Conservation (phyloP, 2,329 filamentous ascomycete species). For the Nothophoma quercina region DNA sequence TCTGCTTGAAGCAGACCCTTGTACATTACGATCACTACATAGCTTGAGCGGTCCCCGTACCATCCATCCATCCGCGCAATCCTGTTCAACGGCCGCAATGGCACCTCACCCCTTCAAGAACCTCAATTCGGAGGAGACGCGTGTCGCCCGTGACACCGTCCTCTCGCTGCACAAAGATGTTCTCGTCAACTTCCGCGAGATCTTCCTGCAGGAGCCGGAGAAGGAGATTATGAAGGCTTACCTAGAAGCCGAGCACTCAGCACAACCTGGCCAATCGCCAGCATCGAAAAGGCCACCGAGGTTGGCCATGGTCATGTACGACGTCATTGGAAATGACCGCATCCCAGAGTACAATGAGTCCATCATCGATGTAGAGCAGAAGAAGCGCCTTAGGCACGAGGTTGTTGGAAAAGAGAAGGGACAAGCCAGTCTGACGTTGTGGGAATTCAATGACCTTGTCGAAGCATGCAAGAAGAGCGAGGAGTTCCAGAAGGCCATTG, state of each 20-base stretch:
- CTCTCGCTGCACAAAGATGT: constrained; percentile 49
- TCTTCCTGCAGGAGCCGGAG: constrained; percentile 59
- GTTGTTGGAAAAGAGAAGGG: constrained; percentile 55
- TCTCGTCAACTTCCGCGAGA: constrained; percentile 58
- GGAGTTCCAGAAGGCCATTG: constrained; percentile 60
- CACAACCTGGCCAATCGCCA: constrained; percentile 47
- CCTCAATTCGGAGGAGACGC: constrained; percentile 64
- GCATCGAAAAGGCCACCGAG: constrained; percentile 56
- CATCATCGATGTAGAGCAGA: constrained; percentile 57
- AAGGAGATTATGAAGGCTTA: constrained; percentile 59
- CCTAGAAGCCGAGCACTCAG: constrained; percentile 57
- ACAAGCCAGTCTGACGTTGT: constrained; percentile 59
- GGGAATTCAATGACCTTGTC: constrained; percentile 41
- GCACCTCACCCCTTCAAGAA: constrained; percentile 63
- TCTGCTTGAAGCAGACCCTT: neutral
- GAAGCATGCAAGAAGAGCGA: constrained; percentile 61
- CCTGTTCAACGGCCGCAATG: constrained; percentile 30
- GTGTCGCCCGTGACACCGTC: constrained; percentile 59
- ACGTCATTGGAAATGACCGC: constrained; percentile 61
- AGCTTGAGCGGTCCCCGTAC: neutral
- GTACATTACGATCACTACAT: neutral
- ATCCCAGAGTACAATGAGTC: constrained; percentile 64
- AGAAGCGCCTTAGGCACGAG: constrained; percentile 54
- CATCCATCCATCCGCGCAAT: neutral
- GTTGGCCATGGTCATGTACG: constrained; percentile 63